phyloP scores from a whole-genome alignment of 495 filamentous ascomycete species.

The Xylaria intraflava region DNA sequence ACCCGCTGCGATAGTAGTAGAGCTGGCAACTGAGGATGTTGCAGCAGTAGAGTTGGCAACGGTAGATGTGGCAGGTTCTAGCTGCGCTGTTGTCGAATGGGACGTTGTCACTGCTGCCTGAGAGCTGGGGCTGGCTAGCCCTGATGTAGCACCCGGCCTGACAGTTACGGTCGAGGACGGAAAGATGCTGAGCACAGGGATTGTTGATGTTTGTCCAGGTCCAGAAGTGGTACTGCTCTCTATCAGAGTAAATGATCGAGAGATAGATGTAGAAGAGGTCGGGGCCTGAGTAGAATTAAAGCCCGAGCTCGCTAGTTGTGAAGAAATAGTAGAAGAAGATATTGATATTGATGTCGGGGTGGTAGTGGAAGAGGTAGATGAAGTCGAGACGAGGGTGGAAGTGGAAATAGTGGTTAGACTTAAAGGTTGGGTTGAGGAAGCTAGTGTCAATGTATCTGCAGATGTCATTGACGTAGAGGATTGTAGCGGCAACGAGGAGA shows the following conservation, averaged over 20 bases:
- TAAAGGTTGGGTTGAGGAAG: constrained; percentile 3
- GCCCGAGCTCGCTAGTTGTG: not conserved
- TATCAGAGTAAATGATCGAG: constrained; percentile 16
- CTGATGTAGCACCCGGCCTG: not conserved
- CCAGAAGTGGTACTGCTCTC: constrained; percentile 12
- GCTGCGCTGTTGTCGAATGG: not conserved
- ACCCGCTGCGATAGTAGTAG: not conserved
- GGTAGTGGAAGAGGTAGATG: not conserved
- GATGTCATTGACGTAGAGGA: constrained; percentile 2
- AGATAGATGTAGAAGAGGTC: constrained; percentile 15
- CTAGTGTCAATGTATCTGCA: not conserved
- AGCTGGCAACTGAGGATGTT: not conserved
- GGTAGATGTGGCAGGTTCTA: too few species aligned
- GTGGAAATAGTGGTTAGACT: constrained; percentile 10
- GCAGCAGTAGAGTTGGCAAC: too few species aligned
- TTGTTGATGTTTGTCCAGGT: constrained; percentile 3
- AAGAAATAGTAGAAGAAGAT: constrained; percentile 7
- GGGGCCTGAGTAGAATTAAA: not conserved
- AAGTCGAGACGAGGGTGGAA: not conserved
- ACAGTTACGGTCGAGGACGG: constrained; percentile 22
- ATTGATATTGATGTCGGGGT: not conserved
- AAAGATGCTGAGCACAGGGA: constrained; percentile 20
- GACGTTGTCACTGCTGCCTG: not conserved
- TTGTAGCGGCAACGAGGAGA: constrained; percentile 4
- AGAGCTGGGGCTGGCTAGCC: not conserved